Base-by-base conservation (phyloP, 345 rosid genomes). In the Odontarrhena argentea region DNA sequence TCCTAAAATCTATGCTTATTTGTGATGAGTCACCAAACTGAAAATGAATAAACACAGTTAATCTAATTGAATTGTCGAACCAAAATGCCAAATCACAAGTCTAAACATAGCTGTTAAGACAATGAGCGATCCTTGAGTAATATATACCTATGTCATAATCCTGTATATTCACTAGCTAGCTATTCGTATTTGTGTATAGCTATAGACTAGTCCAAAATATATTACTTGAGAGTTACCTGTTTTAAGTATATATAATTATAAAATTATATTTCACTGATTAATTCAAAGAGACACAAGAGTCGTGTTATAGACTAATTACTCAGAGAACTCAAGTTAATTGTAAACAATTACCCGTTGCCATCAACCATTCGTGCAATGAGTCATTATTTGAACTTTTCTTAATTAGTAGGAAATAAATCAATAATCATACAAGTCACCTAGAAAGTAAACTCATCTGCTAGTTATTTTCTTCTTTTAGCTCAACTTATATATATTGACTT, bases 311-410 rank as follows among this genome's bases (percentile, higher is more conserved):
- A 32, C 52, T 60, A 28, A 26, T 13, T 43, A 25, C 43, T 8
- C 51, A 60, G 50, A 60, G 5, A 43, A 13, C 37, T 11, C 36
- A 24, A 24, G 24, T 28, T 60, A 43, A 60, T 26, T n/a, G 11
- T 28, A 43, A 44, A 4, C 13, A 30, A 30, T 45, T 60, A 22
- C 12, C 45, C 9, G 25, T 48, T 35, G 46, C 67, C 55, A 63
- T 63, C 67, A 24, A 63, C 6, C 55, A 48, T 46, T 63, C 46
- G 46, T 36, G 67, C 46, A 62, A 62, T 35, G 55, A 62, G 55
- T 62, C 55, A 63, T 63, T 24, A 36, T 12, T 8, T 48, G 56
- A 60, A 63, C 10, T 48, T 44, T 60, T 60, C 40, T 60, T 38
- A 22, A 3, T 12, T 11, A 34, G 24, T 13, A 5, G 35, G 32